Evolutionary conservation across 176 grass and related monocot species (phyloP).

Genomic region (Ananas comosus): DNA sequence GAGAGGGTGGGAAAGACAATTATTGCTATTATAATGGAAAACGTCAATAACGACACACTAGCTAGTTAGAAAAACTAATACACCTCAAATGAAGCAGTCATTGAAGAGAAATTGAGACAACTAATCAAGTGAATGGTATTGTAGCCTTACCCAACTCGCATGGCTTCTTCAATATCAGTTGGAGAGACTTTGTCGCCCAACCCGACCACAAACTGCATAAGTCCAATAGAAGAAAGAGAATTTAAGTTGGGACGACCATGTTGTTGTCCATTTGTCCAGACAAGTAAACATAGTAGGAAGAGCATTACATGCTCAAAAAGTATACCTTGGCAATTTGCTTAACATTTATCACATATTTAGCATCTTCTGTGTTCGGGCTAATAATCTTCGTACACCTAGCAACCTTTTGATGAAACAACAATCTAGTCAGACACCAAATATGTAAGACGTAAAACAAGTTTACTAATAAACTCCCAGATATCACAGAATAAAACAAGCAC

Average conservation of each 20-base stretch:
- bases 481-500: neutral
- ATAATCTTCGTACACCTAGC: constrained; percentile 98
- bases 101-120: too few relatives aligned
- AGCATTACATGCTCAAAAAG: neutral
- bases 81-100: too few relatives aligned
- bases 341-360: constrained; percentile 95
- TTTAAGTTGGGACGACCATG: neutral
- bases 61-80: too few relatives aligned
- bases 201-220: constrained; percentile 79
- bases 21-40: too few relatives aligned
- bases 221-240: constrained; percentile 24
- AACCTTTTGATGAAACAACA: constrained; percentile 33
- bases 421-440: neutral
- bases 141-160: constrained; percentile 71
- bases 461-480: neutral
- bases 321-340: constrained; percentile 97
- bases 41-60: too few relatives aligned
- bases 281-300: neutral
- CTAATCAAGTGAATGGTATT: neutral
- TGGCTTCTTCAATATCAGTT: constrained; percentile 94
- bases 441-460: neutral
- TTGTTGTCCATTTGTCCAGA: neutral
- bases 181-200: constrained; percentile 90
- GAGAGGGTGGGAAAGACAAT: too few relatives aligned
- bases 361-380: constrained; percentile 87